These are phyloP conservation scores for Plasmopara muralis DNA, from an alignment of 352 stramenopile genomes.

Conservation along the genomic window DNA sequence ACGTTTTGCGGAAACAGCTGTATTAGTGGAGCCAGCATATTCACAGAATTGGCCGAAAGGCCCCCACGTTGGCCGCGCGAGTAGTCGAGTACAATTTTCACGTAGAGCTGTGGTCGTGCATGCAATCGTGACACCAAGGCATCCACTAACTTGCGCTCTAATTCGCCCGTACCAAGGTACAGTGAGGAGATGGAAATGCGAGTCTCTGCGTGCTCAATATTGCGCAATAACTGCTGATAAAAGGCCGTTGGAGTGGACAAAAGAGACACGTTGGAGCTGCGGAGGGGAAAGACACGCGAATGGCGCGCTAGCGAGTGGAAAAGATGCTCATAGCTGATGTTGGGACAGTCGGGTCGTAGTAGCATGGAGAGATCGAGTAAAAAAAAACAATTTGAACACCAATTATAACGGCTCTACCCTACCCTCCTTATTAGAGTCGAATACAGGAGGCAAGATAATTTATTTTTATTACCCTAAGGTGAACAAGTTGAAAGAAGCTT, in stretches of 20 bases:
- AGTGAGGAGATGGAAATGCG: slow-evolving; percentile 63
- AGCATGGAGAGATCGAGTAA: too few relatives aligned
- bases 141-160: slow-evolving; percentile 43
- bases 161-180: slow-evolving; percentile 58
- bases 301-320: slow-evolving; percentile 47
- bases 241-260: slow-evolving; percentile 48
- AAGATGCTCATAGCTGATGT: slow-evolving; percentile 34
- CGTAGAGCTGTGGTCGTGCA: slow-evolving; percentile 38
- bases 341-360: background rate
- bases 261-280: slow-evolving; percentile 40
- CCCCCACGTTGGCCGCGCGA: slow-evolving; percentile 55
- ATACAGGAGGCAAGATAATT: too few relatives aligned
- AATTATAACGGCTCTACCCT: too few relatives aligned
- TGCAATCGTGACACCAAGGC: slow-evolving; percentile 31
- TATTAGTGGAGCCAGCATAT: slow-evolving; percentile 46
- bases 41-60: slow-evolving; percentile 43
- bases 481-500: too few relatives aligned
- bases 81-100: slow-evolving; percentile 66
- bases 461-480: too few relatives aligned
- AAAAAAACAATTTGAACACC: too few relatives aligned
- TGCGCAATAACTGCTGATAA: slow-evolving; percentile 53
- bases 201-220: slow-evolving; percentile 41
- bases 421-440: too few relatives aligned
- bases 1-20: slow-evolving; percentile 45
- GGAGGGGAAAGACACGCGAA: slow-evolving; percentile 57